Percentiles rank a stretch among this genome's conserved stretches.
Conservation (phyloP, 345 rosid species). For the Citrus unshiu region DNA sequence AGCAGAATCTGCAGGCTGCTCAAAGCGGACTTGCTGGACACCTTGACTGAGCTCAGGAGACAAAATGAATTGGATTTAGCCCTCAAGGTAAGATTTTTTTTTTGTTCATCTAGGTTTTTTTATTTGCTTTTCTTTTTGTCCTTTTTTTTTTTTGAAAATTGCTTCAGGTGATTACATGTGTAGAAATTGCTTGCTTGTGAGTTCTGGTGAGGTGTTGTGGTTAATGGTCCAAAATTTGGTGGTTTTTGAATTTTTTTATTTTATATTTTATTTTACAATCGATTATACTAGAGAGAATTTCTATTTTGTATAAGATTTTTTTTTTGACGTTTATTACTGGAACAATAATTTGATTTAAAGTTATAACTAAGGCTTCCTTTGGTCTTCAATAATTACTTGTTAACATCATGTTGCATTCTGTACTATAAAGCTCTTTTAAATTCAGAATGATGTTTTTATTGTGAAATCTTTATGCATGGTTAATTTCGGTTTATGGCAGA, state of each 20-base stretch:
- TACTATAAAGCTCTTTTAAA: neutral
- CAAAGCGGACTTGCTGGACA: conserved; percentile 50
- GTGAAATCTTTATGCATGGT: neutral
- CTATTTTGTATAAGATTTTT: too few species aligned
- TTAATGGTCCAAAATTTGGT: too few species aligned
- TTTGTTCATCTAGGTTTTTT: neutral
- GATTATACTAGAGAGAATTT: neutral
- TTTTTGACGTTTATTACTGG: neutral
- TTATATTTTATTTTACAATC: neutral
- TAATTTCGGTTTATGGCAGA: neutral
- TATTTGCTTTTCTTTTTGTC: neutral
- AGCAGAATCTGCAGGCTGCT: conserved; percentile 45
- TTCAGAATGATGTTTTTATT: neutral
- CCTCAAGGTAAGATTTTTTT: conserved; percentile 27
- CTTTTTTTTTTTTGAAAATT: neutral
- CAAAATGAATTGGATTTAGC: conserved; percentile 51
- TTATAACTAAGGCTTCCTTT: neutral
- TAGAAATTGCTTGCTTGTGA: too few species aligned
- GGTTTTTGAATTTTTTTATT: neutral
- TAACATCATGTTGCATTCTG: neutral
- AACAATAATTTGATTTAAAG: neutral
- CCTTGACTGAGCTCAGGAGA: conserved; percentile 42
- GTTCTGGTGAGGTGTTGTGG: too few species aligned
- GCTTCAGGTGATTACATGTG: neutral
- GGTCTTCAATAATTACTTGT: neutral